Base-by-base conservation (phyloP, 1,284 basidiomycete genomes). In the Austropuccinia psidii region DNA sequence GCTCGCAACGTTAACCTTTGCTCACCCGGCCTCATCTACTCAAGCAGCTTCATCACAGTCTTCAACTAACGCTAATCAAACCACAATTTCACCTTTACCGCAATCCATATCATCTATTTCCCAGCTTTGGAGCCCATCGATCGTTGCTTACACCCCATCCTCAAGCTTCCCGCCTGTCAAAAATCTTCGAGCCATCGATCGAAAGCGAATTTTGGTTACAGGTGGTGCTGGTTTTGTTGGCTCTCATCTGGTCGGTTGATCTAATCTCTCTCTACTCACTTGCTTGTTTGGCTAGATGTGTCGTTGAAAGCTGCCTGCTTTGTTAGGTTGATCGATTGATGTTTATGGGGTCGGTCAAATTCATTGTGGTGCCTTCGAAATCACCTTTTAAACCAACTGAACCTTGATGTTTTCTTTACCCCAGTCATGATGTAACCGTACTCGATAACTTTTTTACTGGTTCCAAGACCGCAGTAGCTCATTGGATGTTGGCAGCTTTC, bases 381-480 rank as follows among this genome's bases (percentile, higher is more conserved):
- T 52, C 19, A 52, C 21, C 39, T 29, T 24, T 60, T 33, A 58
- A 37, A 76, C n/a, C n/a, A n/a, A n/a, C 57, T 5, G 76, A 47
- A 33, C 41, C 49, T 69, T 19, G 1, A 49, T n/a, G 3, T n/a
- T 7, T 29, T 24, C 8, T 29, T 41, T 21, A 35, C 21, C n/a
- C 17, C 21, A 61, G 50, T 4, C 64, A 73, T 37, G 50, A 73
- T 31, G 55, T 68, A n/a, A 55, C 70, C 67, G 95, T 98, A 73
- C 83, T 98, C 69, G 95, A 98, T 84, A 97, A 97, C 84, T 98
- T 98, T 82, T 98, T 98, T 84, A 97, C 94, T 27, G 95, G 95
- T 24, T 91, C 90, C 68, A 94, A 94, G 82, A 93, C 91, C 39
- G 94, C 93, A 64, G 88, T 97, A 2, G 76, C 79, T 8, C 80